Conservation (phyloP, 139 green algal species). For the Eudorina sp. region DNA sequence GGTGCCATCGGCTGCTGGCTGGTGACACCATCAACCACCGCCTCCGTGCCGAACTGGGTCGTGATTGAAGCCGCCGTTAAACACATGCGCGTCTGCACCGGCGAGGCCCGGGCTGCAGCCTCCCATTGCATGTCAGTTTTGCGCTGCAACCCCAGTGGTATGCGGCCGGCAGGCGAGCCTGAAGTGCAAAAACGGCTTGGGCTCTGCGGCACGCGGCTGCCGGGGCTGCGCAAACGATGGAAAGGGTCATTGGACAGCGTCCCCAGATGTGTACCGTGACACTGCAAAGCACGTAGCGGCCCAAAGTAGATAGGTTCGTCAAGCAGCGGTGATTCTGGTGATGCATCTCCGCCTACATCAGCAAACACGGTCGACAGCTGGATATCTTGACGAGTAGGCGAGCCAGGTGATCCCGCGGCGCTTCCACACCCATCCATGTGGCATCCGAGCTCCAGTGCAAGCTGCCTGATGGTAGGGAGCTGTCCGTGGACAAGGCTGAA, state of each 20-base stretch:
- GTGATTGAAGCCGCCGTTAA: too few species aligned
- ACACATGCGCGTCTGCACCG: too few species aligned
- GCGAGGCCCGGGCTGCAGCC: too few species aligned
- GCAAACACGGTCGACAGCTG: too few species aligned
- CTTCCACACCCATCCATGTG: neutral
- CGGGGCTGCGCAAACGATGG: neutral
- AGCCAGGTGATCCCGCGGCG: neutral
- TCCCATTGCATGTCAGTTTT: too few species aligned
- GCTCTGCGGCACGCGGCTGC: neutral
- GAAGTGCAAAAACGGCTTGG: neutral
- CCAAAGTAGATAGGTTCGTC: neutral
- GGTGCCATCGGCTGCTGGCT: neutral
- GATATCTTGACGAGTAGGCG: neutral
- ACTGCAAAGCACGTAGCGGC: neutral
- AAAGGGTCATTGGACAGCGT: neutral
- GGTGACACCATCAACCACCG: too few species aligned
- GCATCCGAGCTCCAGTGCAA: neutral
- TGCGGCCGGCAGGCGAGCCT: neutral
- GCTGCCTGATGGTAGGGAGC: slow-evolving; percentile 2
- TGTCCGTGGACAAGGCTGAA: slow-evolving; percentile 15
- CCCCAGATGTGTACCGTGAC: neutral
- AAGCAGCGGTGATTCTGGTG: neutral
- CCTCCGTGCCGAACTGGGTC: too few species aligned
- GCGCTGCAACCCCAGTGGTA: neutral
- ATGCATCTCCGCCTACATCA: too few species aligned